Conservation (phyloP, 441 rosid genomes). For the Theobroma grandiflorum region DNA sequence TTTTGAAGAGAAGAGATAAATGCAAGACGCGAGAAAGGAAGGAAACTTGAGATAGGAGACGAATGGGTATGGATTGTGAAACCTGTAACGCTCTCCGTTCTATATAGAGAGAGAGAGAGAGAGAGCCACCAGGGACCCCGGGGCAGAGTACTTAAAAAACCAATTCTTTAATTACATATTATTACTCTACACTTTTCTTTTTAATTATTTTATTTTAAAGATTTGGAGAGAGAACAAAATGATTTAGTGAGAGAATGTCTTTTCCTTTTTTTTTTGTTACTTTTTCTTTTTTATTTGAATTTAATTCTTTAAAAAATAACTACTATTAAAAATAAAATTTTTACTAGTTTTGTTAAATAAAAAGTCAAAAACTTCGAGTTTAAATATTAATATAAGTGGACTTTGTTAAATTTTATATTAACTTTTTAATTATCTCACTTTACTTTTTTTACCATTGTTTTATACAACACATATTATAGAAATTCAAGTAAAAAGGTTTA, state of each 20-base stretch:
- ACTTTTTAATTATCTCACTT: too few relatives aligned
- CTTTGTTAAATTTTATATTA: too few relatives aligned
- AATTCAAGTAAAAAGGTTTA: too few relatives aligned
- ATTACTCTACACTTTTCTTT: not conserved
- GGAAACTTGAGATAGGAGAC: not conserved
- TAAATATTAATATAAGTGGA: too few relatives aligned
- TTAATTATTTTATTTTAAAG: not conserved
- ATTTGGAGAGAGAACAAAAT: not conserved
- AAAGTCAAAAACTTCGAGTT: too few relatives aligned
- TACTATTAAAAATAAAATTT: too few relatives aligned
- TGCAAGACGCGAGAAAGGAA: not conserved
- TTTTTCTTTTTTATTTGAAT: too few relatives aligned
- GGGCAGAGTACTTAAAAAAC: conserved; percentile 17
- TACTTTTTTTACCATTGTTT: too few relatives aligned
- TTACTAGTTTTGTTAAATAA: too few relatives aligned
- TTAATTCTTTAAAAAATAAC: too few relatives aligned
- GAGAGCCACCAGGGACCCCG: not conserved
- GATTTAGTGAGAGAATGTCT: not conserved
- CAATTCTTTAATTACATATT: conserved; percentile 12
- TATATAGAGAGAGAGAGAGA: conserved; percentile 40
- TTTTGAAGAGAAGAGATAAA: conserved; percentile 12
- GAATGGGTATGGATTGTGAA: conserved; percentile 18
- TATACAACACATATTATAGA: too few relatives aligned
- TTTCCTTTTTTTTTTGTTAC: too few relatives aligned
- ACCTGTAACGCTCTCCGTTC: conserved; percentile 2